phyloP scores from a whole-genome alignment of 2,329 filamentous ascomycete genomes.

The Aureobasidium zeae region DNA sequence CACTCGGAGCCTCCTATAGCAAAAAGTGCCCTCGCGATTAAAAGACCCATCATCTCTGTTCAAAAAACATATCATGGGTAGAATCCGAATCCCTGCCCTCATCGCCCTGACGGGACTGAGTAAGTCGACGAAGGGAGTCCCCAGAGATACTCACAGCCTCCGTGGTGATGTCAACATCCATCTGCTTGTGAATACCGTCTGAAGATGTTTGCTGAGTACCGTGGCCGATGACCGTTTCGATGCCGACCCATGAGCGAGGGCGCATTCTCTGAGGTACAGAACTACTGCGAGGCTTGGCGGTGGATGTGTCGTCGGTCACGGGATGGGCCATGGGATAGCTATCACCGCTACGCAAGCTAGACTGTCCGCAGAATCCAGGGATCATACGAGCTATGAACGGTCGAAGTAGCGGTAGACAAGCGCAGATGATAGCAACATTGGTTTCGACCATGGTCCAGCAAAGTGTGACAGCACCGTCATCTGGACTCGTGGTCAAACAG shows the following conservation, averaged over 20 bases:
- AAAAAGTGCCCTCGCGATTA: no score
- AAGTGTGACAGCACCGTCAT: conserved; percentile 15
- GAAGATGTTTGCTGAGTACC: neutral
- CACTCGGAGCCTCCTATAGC: no score
- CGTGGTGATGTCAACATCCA: conserved; percentile 12
- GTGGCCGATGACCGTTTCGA: conserved; percentile 5
- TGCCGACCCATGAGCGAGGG: conserved; percentile 10
- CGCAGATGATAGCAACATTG: conserved; percentile 24
- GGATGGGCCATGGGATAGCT: conserved; percentile 6
- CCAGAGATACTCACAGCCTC: conserved; percentile 13
- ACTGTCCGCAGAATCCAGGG: conserved; percentile 5
- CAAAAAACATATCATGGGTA: no score
- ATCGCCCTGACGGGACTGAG: neutral
- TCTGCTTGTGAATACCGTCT: conserved; percentile 15
- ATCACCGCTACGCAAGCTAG: conserved; percentile 1
- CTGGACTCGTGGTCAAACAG: no score
- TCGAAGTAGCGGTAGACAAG: conserved; percentile 23
- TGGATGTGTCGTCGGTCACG: neutral
- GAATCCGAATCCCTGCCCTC: conserved; percentile 1
- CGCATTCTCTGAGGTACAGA: conserved; percentile 4
- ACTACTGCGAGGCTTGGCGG: conserved; percentile 2
- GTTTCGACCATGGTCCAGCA: conserved; percentile 25
- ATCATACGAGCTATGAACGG: conserved; percentile 13
- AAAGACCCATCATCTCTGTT: no score
- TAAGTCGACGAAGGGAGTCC: conserved; percentile 9